Conservation (phyloP, 345 rosid species). For the Syzygium oleosum region DNA sequence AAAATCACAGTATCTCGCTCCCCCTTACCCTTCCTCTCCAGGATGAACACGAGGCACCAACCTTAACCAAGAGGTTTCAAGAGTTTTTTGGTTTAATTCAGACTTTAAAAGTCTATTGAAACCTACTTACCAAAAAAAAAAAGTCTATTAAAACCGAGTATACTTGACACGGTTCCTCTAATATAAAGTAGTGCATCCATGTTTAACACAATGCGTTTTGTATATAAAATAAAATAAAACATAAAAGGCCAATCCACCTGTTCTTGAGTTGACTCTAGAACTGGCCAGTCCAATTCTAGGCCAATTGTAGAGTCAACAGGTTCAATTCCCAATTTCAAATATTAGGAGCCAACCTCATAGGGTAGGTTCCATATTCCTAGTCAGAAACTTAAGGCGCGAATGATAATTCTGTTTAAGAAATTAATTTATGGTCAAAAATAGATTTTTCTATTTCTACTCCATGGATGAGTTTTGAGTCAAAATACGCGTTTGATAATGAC, state of each 20-base stretch:
- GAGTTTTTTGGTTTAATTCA: not conserved
- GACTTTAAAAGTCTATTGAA: not conserved
- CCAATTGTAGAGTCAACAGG: not conserved
- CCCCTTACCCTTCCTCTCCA: not conserved
- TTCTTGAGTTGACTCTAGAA: not conserved
- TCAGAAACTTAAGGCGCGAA: not conserved
- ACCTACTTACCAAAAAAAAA: too few relatives aligned
- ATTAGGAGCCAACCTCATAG: not conserved
- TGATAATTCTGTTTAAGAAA: too few relatives aligned
- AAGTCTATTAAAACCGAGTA: not conserved
- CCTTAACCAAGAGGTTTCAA: not conserved
- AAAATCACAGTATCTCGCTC: not conserved
- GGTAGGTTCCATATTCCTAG: accelerated
- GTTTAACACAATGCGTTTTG: not conserved
- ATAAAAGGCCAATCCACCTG: not conserved
- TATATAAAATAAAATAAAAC: not conserved
- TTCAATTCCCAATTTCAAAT: not conserved
- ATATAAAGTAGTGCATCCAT: not conserved
- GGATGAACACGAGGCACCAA: not conserved
- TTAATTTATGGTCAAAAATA: too few relatives aligned
- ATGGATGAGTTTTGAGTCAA: too few relatives aligned
- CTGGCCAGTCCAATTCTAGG: not conserved
- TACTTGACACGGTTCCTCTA: not conserved
- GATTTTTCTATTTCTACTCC: too few relatives aligned
- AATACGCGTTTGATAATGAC: too few relatives aligned